Percentiles rank a stretch among this genome's conserved stretches.
phyloP scores from a whole-genome alignment of 768 basidiomycete genomes.

The Austroboletus eburneus region DNA sequence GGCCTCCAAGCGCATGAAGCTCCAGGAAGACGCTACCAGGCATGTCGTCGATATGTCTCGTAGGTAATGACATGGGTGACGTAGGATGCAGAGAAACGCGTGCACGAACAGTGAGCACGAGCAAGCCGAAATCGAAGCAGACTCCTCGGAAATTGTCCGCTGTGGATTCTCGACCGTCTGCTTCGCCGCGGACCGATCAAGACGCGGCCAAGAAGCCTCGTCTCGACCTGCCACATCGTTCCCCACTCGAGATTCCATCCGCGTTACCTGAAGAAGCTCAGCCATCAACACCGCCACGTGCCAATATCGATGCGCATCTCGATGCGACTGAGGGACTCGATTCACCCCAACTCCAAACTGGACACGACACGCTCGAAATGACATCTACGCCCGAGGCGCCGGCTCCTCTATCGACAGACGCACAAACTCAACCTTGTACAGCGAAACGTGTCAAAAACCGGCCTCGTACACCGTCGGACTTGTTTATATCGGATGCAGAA shows the following conservation, averaged over 20 bases:
- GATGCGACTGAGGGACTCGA: neutral
- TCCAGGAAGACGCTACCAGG: neutral
- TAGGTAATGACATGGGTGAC: neutral
- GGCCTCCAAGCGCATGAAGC: slow-evolving; percentile 9
- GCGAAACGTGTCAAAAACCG: slow-evolving; percentile 12
- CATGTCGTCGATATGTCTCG: neutral
- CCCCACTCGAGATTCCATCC: too few relatives aligned
- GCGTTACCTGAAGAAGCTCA: too few relatives aligned
- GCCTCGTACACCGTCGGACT: slow-evolving; percentile 5
- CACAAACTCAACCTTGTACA: neutral
- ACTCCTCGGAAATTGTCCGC: neutral
- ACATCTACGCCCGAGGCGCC: slow-evolving; percentile 2
- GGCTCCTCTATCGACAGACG: neutral
- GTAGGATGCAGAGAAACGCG: slow-evolving; percentile 4
- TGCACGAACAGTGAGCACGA: neutral
- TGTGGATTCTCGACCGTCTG: neutral
- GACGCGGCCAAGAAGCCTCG: too few relatives aligned
- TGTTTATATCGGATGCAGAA: slow-evolving; percentile 16
- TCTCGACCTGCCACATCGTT: too few relatives aligned
- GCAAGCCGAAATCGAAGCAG: neutral
- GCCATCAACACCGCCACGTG: neutral
- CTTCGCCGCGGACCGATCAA: neutral
- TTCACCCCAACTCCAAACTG: neutral
- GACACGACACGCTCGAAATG: neutral
- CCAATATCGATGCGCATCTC: neutral